Conservation (phyloP, 2,329 filamentous ascomycete species). For the Bipolaris gigantea region DNA sequence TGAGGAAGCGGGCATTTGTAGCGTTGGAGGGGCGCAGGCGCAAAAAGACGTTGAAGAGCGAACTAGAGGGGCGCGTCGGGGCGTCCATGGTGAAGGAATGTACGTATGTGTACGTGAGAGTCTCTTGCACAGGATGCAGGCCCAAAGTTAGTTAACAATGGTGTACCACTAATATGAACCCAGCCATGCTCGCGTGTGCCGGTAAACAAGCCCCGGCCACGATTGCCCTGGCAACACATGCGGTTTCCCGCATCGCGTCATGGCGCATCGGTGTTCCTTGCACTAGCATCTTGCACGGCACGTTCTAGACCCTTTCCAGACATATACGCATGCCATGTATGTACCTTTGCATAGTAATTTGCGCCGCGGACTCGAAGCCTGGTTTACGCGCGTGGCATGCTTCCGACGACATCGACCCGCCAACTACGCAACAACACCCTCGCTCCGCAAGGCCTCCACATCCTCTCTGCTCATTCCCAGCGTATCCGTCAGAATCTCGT, state of each 20-base stretch:
- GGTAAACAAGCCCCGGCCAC: slow-evolving; percentile 17
- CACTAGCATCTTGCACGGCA: background rate
- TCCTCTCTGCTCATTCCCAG: slow-evolving; percentile 39
- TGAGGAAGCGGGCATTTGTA: slow-evolving; percentile 65
- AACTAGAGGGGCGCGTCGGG: slow-evolving; percentile 44
- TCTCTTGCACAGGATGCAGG: slow-evolving; percentile 2
- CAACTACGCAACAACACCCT: slow-evolving; percentile 42
- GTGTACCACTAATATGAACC: slow-evolving; percentile 9
- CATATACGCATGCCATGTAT: background rate
- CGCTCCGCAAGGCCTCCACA: slow-evolving; percentile 35
- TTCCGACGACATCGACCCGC: background rate
- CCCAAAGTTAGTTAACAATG: slow-evolving; percentile 7
- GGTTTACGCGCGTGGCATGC: background rate
- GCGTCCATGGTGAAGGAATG: slow-evolving; percentile 38
- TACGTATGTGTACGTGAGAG: background rate
- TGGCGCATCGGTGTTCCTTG: background rate
- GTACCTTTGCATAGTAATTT: background rate
- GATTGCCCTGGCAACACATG: slow-evolving; percentile 21
- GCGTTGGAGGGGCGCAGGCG: slow-evolving; percentile 62
- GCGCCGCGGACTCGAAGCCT: background rate
- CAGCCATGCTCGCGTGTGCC: slow-evolving; percentile 12
- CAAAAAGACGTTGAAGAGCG: slow-evolving; percentile 88
- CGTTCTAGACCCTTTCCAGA: background rate
- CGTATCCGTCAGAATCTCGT: slow-evolving; percentile 39
- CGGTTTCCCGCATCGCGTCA: background rate